A percentile compares a stretch with the other conserved stretches of the same genome.
Conservation (phyloP, 441 rosid genomes). For the Mallotus japonicus region DNA sequence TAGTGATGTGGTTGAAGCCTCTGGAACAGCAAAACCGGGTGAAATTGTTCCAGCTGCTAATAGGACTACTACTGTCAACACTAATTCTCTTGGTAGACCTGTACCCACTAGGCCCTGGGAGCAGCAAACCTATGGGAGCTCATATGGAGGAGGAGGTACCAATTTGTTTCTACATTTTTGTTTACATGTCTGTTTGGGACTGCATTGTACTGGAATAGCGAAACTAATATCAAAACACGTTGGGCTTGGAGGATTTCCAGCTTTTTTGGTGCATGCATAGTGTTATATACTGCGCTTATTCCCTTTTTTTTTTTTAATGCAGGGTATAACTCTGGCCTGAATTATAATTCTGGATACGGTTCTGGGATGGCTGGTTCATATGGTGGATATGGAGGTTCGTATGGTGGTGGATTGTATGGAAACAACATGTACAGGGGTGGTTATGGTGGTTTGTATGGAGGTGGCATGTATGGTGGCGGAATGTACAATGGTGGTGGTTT, state of each 20-base stretch:
- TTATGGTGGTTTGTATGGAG: conserved; percentile 64
- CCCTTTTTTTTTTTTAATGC: conserved; percentile 24
- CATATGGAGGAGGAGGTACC: conserved; percentile 69
- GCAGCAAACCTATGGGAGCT: conserved; percentile 61
- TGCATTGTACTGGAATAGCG: too few relatives aligned
- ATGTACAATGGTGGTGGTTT: conserved; percentile 57
- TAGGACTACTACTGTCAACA: conserved; percentile 39
- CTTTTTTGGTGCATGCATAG: background rate
- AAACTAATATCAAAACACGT: too few relatives aligned
- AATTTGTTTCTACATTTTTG: background rate
- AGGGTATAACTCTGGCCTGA: conserved; percentile 64
- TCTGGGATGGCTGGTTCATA: conserved; percentile 64
- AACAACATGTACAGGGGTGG: conserved; percentile 78
- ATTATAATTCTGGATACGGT: conserved; percentile 66
- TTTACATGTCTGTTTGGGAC: too few relatives aligned
- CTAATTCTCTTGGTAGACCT: conserved; percentile 59
- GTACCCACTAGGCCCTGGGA: conserved; percentile 92
- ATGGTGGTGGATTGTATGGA: conserved; percentile 72
- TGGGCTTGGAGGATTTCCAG: background rate
- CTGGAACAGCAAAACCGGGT: conserved; percentile 91
- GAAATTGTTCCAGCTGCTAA: conserved; percentile 58
- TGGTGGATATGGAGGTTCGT: conserved; percentile 62
- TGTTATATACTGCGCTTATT: conserved; percentile 16
- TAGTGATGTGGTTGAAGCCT: conserved; percentile 86
- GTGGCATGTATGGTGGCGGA: conserved; percentile 62